Evolutionary conservation across 768 basidiomycete genomes (phyloP), one percentile per base, ranked within the genome.

Genomic region (Naganishia randhawae): DNA sequence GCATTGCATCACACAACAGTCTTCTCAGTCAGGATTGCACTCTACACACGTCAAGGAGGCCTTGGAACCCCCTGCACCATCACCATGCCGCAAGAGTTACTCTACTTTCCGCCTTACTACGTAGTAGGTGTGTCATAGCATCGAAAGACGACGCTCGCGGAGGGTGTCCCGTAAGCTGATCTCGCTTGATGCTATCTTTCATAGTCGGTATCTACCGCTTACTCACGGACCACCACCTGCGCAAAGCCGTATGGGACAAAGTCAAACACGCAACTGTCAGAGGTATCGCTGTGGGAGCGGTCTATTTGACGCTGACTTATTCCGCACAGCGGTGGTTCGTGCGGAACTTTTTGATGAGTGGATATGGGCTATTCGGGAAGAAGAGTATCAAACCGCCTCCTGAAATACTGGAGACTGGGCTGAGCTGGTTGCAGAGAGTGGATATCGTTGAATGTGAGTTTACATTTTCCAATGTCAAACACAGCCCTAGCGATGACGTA

Each of bases 201-300:
- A n/a, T 48, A 67, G 91, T 96, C 0, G 92, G 92, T 0, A 84
- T 87, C 19, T 95, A 94, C 78, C 83, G 92, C 32, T 82, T 96
- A 7, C 84, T 86, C 73, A 91, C 89, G 0, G 92, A 94, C 77
- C 82, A 84, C 42, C 80, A 80, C 16, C 81, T 95, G 37, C 87
- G 86, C 69, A 81, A 82, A 29, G 91, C 92, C 4, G 87, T 89
- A 9, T 91, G 92, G 69, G 80, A 89, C 74, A 93, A 91, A 80
- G 90, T 91, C 76, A 85, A 83, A 71, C 88, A 94, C 79, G 93
- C 89, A 0, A 85, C 85, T 1, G 75, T 83, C 53, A 82, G 92
- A 22, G 92, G 93, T 0, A 81, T 85, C 0, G 78, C 85, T 17
- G 88, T 91, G 45, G 92, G 88, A 0, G 75, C 84, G 1, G 52